Base-by-base conservation (phyloP, 805 yeast species). In the Ogataea paradorogensis region DNA sequence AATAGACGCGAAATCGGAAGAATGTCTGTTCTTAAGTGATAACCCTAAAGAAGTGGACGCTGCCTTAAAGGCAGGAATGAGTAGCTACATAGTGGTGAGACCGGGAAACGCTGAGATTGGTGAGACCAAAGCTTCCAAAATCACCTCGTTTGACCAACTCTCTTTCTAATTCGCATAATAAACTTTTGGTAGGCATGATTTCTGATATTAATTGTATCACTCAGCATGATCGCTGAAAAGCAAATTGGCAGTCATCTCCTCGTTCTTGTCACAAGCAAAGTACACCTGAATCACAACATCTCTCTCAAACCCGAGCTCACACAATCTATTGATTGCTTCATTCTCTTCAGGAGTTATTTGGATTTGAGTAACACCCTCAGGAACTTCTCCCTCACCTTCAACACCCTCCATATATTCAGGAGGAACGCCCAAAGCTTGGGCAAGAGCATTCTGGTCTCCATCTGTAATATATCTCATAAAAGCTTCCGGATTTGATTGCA, bases 251-350 rank as follows among this genome's bases (percentile, higher is more conserved):
- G 99, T 89, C 55, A 87, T 76, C 69, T 91, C 96, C 69, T 93
- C 99, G 65, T 93, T 88, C 68, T 89, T 91, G 58, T 93, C 99
- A 65, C 99, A 93, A 29, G 98, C 98, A 74, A 93, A 82, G 68
- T 87, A 93, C 22, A 95, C 95, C 69, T 90, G 96, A 45, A 89
- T 78, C 31, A 86, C 99, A 42, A 84, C 69, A 51, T 82, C 74
- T 51, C 96, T 77, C 51, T 88, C 96, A 56, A 93, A 93, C 0
- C 99, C 99, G 50, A 93, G 73, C 63, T 85, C 97, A 62, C 95
- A 84, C 50, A 93, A 73, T 59, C 99, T 78, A 47, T 74, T 73
- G 49, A 93, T 86, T n/a, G 98, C 96, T 45, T 74, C 86, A 58
- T 84, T 83, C 58, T 93, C 99, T 53, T 81, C 93, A 41, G 76